Evolutionary conservation across 208 protist species (phyloP).

Genomic region (Trypanosoma scelopori): DNA sequence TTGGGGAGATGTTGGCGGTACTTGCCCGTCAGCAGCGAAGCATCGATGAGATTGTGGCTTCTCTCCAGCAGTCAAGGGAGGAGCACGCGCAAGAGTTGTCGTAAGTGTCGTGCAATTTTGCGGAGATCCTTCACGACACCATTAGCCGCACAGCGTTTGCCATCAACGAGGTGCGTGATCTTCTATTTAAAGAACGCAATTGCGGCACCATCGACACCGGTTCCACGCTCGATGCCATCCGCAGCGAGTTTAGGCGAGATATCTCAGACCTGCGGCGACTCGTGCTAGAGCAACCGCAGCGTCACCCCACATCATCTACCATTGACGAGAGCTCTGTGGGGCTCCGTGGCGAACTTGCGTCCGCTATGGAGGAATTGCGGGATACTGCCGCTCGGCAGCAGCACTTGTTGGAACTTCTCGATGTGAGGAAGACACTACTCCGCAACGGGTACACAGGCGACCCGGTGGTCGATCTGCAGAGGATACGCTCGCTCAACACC

Average conservation of each 20-base stretch:
- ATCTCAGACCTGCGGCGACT: constrained; percentile 10
- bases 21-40: constrained; percentile 16
- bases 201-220: background rate
- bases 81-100: constrained; percentile 4
- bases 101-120: constrained; percentile 9
- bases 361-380: background rate
- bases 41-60: constrained; percentile 7
- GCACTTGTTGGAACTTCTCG: constrained; percentile 11
- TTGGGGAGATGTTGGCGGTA: constrained; percentile 22
- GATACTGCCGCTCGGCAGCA: background rate
- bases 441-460: constrained; percentile 4
- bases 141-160: constrained; percentile 19
- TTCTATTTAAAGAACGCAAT: background rate
- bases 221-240: background rate
- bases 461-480: background rate
- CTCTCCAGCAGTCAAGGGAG: background rate
- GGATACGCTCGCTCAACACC: constrained; percentile 9
- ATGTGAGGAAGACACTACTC: constrained; percentile 10
- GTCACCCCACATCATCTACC: too few relatives aligned
- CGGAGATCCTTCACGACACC: constrained; percentile 19
- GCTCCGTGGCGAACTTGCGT: background rate
- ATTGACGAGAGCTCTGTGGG: background rate
- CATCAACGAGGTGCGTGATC: constrained; percentile 6
- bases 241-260: background rate
- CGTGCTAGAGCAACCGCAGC: background rate